Evolutionary conservation across 768 basidiomycete genomes (phyloP), one percentile per base, ranked within the genome.

Genomic region (Hysterangium stoloniferum): DNA sequence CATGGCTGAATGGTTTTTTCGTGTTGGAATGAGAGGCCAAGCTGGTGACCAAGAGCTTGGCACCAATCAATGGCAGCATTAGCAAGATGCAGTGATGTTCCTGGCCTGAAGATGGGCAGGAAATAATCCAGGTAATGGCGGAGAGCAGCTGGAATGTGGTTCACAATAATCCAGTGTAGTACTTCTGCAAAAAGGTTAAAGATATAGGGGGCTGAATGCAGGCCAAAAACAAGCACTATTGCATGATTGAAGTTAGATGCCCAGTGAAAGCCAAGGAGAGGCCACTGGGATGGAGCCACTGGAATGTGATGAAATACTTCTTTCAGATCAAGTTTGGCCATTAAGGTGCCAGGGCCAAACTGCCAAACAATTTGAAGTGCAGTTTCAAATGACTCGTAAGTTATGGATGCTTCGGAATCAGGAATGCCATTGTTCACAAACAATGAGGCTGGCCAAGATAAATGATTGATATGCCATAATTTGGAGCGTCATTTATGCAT

Each of bases 141-240:
- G n/a, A 49, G 35, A 6, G 35, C 6, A 27, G 15, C 34, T 8
- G 47, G 47, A 38, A 70, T 61, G 47, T 71, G 63, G 8, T 60
- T 57, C 12, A 59, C 52, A 13, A 70, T 63, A 44, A 71, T 70
- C 69, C 68, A 72, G 49, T 71, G 70, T 7, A 70, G 59, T 8
- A 61, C 70, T 50, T 71, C 65, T 0, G 68, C 61, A 47, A 70
- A 70, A 2, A 70, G 60, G 48, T 70, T 68, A 57, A 68, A 71
- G 17, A 72, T 70, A 55, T 70, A 69, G n/a, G 2, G 68, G 66
- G 67, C 64, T 1, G 64, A 61, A 3, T 59, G 53, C 1, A 63
- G 50, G 0, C 68, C 68, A 54, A 71, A 71, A 0, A 53, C 58
- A 6, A 70, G 57, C 2, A 68, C 63, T 2, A 67, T 36, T 20